Base-by-base conservation (phyloP, 352 stramenopile species). In the Phytophthora syringae region DNA sequence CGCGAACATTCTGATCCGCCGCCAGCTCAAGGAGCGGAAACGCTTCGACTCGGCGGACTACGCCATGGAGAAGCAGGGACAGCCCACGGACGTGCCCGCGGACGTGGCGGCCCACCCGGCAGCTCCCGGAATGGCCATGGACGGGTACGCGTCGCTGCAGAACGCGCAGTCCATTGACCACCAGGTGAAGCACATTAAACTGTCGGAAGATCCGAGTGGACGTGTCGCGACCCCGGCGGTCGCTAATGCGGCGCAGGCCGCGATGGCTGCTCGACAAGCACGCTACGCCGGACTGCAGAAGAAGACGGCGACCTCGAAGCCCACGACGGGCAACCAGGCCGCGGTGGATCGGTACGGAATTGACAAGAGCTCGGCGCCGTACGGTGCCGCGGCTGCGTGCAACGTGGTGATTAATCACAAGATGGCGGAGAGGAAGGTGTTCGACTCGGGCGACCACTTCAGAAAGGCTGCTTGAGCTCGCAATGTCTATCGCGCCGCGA, bases 21-120 rank as follows among this genome's bases (percentile, higher is more conserved):
- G 85, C 10, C 88, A 93, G 44, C 55, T 95, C 13, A 87, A 89
- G 54, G 87, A 95, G 54, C 80, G 87, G 13, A 93, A 95, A 44
- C 82, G 84, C 5, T 94, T 95, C 25, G 85, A 94, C 58, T 95
- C 87, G 27, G 85, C 85, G 0, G 87, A 93, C 63, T 91, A 95
- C 60, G 67, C 73, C 3, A 89, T 92, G 82, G 78, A 89, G 48
- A 72, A 74, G 45, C 76, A 86, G n/a, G 69, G 75, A 2, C 74
- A 77, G 47, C 64, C 55, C 1, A 72, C 60, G 11, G 67, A 67
- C 40, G 67, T 74, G 25, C 54, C 67, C 15, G 67, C 49, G 15
- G 67, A 71, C n/a, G 47, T 66, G 5, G 59, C 60, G 39, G 18
- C 52, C 12, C 51, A 28, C 22, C 47, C 40, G 30, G 58, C 45